Conservation (phyloP, 169 alveolate genomes). For the Eimeria falciformis region DNA sequence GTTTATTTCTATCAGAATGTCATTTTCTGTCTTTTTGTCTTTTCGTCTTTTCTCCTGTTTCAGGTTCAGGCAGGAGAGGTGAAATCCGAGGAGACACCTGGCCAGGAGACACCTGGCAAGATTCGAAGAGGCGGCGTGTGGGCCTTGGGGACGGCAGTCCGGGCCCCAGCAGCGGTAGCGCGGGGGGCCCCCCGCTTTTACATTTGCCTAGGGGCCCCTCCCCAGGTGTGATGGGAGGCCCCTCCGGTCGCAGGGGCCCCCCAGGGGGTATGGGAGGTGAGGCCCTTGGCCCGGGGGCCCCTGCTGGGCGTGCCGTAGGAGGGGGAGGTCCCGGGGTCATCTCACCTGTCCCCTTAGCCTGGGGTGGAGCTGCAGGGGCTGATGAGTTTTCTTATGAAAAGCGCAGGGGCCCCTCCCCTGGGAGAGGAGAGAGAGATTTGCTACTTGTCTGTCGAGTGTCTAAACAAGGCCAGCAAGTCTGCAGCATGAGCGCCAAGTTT, state of each 20-base stretch:
- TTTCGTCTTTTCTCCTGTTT: background rate
- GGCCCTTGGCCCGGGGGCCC: too few relatives aligned
- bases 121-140: slow-evolving; percentile 16
- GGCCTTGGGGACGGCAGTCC: background rate
- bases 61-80: background rate
- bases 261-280: background rate
- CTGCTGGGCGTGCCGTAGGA: slow-evolving; percentile 3
- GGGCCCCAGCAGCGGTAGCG: slow-evolving; percentile 23
- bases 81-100: background rate
- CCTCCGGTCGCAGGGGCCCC: background rate
- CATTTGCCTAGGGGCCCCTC: background rate
- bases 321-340: slow-evolving; percentile 13
- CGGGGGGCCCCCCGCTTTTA: background rate
- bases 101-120: background rate
- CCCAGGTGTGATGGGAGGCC: background rate
- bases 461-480: slow-evolving; percentile 84
- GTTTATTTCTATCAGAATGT: too few relatives aligned
- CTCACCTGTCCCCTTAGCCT: background rate
- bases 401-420: background rate
- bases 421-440: background rate
- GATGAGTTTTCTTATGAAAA: background rate
- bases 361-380: background rate
- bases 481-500: slow-evolving; percentile 83
- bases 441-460: slow-evolving; percentile 79
- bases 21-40: background rate